These are phyloP conservation scores for Erucastrum elatum DNA, from an alignment of 345 rosid species.

Conservation along the genomic window DNA sequence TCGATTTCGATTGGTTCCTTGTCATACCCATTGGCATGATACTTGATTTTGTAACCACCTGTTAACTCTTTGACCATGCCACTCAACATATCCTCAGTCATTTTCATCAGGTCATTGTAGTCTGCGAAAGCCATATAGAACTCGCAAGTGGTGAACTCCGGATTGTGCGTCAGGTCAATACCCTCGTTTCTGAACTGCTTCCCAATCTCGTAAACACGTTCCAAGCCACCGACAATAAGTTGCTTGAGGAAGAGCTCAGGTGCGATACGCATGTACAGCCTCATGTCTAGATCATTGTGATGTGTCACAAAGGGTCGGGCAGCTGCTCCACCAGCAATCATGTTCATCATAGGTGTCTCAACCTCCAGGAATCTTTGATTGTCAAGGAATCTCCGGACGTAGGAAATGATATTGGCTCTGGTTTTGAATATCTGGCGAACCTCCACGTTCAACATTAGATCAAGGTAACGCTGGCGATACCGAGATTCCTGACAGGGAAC, in stretches of 20 bases:
- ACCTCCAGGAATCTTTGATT: conserved; percentile 78
- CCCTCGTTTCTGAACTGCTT: conserved; percentile 98
- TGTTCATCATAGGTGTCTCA: conserved; percentile 98
- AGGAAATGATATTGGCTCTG: conserved; percentile 61
- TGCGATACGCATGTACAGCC: conserved; percentile 89
- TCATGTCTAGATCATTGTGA: conserved; percentile 92
- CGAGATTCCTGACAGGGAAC: conserved; percentile 66
- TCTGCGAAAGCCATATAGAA: conserved; percentile 89
- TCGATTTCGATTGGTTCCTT: conserved; percentile 82
- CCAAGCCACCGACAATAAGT: conserved; percentile 91
- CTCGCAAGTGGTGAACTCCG: conserved; percentile 97
- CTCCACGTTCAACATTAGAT: conserved; percentile 79
- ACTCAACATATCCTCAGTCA: conserved; percentile 75
- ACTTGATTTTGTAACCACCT: conserved; percentile 79
- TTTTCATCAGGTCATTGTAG: conserved; percentile 78
- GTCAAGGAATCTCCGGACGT: conserved; percentile 72
- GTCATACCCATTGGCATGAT: conserved; percentile 82
- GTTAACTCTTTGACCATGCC: conserved; percentile 93
- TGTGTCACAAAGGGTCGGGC: conserved; percentile 96
- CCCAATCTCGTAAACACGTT: conserved; percentile 92
- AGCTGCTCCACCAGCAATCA: conserved; percentile 98
- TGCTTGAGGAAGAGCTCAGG: conserved; percentile 91
- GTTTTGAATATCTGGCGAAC: conserved; percentile 76
- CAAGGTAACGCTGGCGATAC: conserved; percentile 87
- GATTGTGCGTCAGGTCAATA: conserved; percentile 95